Percentiles rank a stretch among this genome's conserved stretches.
These are phyloP conservation scores for Boletus coccyginus DNA, from an alignment of 768 basidiomycete genomes.

Conservation along the genomic window DNA sequence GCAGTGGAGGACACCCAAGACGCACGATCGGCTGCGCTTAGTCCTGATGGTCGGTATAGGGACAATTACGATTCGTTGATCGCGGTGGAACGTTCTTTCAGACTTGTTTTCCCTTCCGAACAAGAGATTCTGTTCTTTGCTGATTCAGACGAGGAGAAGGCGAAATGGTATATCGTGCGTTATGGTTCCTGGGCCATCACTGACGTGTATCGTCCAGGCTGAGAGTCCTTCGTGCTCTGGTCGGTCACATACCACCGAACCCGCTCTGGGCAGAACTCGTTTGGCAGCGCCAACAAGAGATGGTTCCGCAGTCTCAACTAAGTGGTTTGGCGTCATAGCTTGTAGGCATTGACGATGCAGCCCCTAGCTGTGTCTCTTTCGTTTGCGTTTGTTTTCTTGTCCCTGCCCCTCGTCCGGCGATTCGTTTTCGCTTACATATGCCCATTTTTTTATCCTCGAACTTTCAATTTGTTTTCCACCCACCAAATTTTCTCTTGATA, in stretches of 20 bases:
- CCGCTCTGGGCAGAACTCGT: conserved; percentile 91
- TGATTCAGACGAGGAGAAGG: conserved; percentile 86
- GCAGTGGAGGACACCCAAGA: conserved; percentile 76
- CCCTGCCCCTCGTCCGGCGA: background rate
- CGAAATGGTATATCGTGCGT: conserved; percentile 61
- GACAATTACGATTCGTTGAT: conserved; percentile 65
- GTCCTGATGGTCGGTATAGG: conserved; percentile 41
- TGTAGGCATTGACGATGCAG: background rate
- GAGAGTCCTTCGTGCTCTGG: conserved; percentile 75
- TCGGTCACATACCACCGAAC: conserved; percentile 89
- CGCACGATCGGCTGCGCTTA: conserved; percentile 43
- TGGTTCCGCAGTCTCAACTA: conserved; percentile 16
- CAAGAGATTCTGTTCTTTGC: conserved; percentile 89
- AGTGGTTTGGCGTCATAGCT: background rate
- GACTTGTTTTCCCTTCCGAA: conserved; percentile 71
- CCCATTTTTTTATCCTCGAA: background rate
- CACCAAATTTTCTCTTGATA: conserved; percentile 4
- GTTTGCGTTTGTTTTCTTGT: conserved; percentile 8
- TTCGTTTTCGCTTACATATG: conserved; percentile 13
- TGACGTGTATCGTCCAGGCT: conserved; percentile 53
- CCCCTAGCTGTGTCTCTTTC: background rate
- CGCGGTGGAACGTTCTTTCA: conserved; percentile 81
- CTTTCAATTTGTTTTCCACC: background rate
- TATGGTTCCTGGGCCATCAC: background rate
- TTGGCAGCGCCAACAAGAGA: conserved; percentile 74